phyloP scores from a whole-genome alignment of 2,329 filamentous ascomycete species.

The Colletotrichum camelliae region DNA sequence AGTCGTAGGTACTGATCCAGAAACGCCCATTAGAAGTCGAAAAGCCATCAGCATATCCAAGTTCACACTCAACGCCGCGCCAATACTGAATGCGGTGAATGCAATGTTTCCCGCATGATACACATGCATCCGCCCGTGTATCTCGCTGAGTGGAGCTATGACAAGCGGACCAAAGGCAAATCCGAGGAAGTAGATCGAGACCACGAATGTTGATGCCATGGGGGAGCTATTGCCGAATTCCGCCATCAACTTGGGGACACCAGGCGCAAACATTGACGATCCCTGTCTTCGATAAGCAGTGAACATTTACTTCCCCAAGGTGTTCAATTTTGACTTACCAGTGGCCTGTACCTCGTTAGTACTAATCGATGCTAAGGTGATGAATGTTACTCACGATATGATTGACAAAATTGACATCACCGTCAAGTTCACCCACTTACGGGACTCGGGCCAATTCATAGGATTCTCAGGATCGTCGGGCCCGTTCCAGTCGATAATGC shows the following conservation, averaged over 20 bases:
- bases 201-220: conserved; percentile 58
- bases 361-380: not conserved
- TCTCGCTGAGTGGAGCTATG: conserved; percentile 73
- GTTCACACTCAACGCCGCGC: conserved; percentile 40
- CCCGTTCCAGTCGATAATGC: conserved; percentile 62
- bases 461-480: conserved; percentile 68
- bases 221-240: conserved; percentile 53
- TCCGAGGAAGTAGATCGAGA: conserved; percentile 62
- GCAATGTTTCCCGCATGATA: conserved; percentile 46
- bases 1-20: conserved; percentile 47
- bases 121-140: conserved; percentile 65
- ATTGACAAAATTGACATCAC: conserved; percentile 30
- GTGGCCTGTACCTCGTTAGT: conserved; percentile 18
- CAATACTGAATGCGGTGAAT: conserved; percentile 47
- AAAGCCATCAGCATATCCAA: conserved; percentile 50
- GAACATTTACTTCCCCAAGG: no score
- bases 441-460: conserved; percentile 67
- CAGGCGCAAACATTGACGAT: conserved; percentile 60
- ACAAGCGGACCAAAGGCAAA: conserved; percentile 53
- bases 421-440: conserved; percentile 37
- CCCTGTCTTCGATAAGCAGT: no score
- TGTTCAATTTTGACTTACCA: no score
- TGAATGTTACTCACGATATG: conserved; percentile 11
- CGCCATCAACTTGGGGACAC: conserved; percentile 58
- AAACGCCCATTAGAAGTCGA: conserved; percentile 50